Evolutionary conservation across 1,284 basidiomycete genomes (phyloP).

Genomic region (Microbotryomycetes sp.): DNA sequence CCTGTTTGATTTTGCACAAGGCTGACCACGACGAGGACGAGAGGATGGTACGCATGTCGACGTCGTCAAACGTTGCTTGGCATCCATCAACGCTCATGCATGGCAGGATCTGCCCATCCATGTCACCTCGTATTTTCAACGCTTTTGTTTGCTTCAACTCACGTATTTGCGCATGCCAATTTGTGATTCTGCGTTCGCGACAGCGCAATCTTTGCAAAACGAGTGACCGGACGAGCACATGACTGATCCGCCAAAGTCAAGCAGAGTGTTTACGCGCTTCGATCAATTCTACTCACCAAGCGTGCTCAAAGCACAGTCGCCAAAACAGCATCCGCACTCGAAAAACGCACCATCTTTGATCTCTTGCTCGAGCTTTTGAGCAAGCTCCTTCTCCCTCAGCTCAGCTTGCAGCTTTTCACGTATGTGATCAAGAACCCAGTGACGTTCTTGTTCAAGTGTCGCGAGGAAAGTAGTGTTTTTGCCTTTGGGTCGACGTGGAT

Average conservation of each 20-base stretch:
- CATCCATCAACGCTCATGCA: slow-evolving; percentile 37
- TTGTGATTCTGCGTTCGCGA: slow-evolving; percentile 27
- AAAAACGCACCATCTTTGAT: slow-evolving; percentile 26
- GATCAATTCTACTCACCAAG: slow-evolving; percentile 3
- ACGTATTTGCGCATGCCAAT: slow-evolving; percentile 33
- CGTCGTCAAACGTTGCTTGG: slow-evolving; percentile 23
- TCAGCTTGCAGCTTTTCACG: neutral
- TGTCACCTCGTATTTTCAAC: neutral
- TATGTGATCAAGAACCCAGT: slow-evolving; percentile 9
- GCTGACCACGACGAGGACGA: slow-evolving; percentile 22
- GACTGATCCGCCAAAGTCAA: neutral
- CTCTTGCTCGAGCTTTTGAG: slow-evolving; percentile 12
- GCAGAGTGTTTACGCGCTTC: neutral
- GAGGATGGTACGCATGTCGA: slow-evolving; percentile 28
- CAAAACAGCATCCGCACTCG: slow-evolving; percentile 37
- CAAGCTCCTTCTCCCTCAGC: neutral
- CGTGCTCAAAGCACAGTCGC: slow-evolving; percentile 18
- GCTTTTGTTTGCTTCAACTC: neutral
- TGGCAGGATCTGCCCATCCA: slow-evolving; percentile 17
- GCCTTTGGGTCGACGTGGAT: slow-evolving; percentile 4
- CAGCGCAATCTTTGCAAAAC: slow-evolving; percentile 35
- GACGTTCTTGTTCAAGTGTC: slow-evolving; percentile 15
- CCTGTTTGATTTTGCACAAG: slow-evolving; percentile 34
- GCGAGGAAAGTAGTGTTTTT: slow-evolving; percentile 8
- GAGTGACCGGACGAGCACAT: slow-evolving; percentile 32